Evolutionary conservation across 257 asterid genomes (phyloP).

Genomic region (Avicennia marina): DNA sequence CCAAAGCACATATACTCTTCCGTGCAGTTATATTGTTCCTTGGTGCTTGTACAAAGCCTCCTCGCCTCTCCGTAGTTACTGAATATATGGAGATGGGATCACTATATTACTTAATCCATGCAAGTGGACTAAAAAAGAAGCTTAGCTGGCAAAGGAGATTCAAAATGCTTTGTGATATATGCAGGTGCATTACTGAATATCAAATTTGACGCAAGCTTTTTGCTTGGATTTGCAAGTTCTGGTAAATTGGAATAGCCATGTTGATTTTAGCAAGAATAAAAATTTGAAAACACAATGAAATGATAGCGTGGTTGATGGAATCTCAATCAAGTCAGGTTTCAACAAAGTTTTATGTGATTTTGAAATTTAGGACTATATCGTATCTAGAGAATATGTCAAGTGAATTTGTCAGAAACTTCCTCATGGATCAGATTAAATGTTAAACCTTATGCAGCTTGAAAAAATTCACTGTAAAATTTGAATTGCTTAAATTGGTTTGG

Average conservation of each 20-base stretch:
- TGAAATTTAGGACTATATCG: too few species aligned
- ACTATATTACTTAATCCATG: conserved; percentile 74
- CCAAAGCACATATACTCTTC: conserved; percentile 11
- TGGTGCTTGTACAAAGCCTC: conserved; percentile 91
- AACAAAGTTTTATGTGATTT: too few species aligned
- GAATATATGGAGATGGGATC: conserved; percentile 97
- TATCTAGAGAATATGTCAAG: too few species aligned
- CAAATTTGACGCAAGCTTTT: conserved; percentile 4
- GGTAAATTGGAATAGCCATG: conserved; percentile 1
- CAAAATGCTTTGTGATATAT: conserved; percentile 81
- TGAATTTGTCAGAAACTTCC: too few species aligned
- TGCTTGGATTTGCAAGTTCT: too few species aligned
- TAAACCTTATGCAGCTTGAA: too few species aligned
- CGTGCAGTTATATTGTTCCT: conserved; percentile 80
- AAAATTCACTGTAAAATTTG: too few species aligned
- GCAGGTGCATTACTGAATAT: conserved; percentile 52
- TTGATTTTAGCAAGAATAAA: not conserved
- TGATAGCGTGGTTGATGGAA: not conserved
- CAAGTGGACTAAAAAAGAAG: conserved; percentile 79
- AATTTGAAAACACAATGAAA: not conserved
- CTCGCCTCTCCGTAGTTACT: conserved; percentile 79
- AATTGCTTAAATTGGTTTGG: too few species aligned
- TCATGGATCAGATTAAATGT: too few species aligned
- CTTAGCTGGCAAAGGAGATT: conserved; percentile 85
- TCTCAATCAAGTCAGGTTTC: not conserved